These are phyloP conservation scores for Arachis stenosperma DNA, from an alignment of 306 rosid species.

Conservation along the genomic window DNA sequence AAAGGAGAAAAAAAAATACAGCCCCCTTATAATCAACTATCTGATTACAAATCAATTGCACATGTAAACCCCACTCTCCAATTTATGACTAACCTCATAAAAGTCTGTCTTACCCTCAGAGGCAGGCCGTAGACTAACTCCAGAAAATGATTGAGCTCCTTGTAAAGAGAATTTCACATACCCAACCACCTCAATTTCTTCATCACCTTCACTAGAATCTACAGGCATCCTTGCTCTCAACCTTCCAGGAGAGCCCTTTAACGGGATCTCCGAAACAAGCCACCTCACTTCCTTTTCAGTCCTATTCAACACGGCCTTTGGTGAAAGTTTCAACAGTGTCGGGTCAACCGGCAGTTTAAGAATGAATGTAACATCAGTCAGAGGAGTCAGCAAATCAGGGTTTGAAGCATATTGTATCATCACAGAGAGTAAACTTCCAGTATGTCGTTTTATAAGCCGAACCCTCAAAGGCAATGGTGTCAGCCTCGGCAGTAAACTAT, in stretches of 20 bases:
- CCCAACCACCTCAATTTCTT: slow-evolving; percentile 74
- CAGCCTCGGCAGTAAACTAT: slow-evolving; percentile 75
- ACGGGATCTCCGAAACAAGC: slow-evolving; percentile 78
- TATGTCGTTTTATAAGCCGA: slow-evolving; percentile 82
- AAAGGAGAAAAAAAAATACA: slow-evolving; percentile 33
- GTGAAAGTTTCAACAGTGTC: slow-evolving; percentile 83
- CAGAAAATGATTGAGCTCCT: slow-evolving; percentile 70
- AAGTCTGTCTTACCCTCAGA: slow-evolving; percentile 85
- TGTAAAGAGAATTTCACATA: slow-evolving; percentile 78
- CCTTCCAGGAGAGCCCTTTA: slow-evolving; percentile 76
- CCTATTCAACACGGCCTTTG: slow-evolving; percentile 90
- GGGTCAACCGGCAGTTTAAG: slow-evolving; percentile 87
- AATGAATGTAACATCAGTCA: slow-evolving; percentile 76
- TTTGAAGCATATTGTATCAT: slow-evolving; percentile 86
- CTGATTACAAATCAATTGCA: slow-evolving; percentile 68
- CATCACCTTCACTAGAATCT: slow-evolving; percentile 71
- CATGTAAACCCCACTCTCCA: slow-evolving; percentile 75
- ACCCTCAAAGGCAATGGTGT: slow-evolving; percentile 93
- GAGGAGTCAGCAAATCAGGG: slow-evolving; percentile 76
- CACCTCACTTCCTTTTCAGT: slow-evolving; percentile 82
- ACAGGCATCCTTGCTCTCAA: slow-evolving; percentile 89
- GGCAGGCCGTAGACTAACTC: slow-evolving; percentile 74
- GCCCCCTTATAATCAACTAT: slow-evolving; percentile 38
- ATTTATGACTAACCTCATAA: slow-evolving; percentile 84
- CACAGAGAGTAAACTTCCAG: slow-evolving; percentile 82